Base-by-base conservation (phyloP, 2,329 filamentous ascomycete species). In the Curvularia sp. region DNA sequence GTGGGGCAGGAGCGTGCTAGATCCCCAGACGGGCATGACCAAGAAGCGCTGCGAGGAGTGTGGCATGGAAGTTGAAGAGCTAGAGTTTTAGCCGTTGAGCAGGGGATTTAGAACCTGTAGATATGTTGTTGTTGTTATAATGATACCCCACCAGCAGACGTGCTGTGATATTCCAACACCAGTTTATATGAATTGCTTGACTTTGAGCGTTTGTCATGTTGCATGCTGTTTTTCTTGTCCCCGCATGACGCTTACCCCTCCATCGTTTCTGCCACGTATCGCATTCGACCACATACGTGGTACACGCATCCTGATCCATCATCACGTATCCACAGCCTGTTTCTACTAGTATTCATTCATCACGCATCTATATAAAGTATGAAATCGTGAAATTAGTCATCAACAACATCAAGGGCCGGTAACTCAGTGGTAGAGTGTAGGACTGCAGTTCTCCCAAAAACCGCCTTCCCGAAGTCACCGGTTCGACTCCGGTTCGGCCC, bases 11-110 rank as follows among this genome's bases (percentile, higher is more conserved):
- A 76, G 82, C 12, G 80, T 87, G 9, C 80, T 86, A 59, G 83
- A 88, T 68, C 80, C 83, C 0, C 83, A 86, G 63, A 87, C 84
- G 13, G 94, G 93, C 0, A 86, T 90, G 82, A 91, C 86, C 39
- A 87, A 92, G 53, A 97, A 96, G 84, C 92, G 79, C 30, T 89
- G 87, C 70, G 80, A 84, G 12, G 85, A 86, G 60, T 89, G 87
- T 77, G 86, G 86, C 15, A 87, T 89, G 84, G 86, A 88, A 73
- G 84, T 89, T 46, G 86, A 89, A 69, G 87, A 89, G 73, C 64
- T 89, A 67, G 86, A 88, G 61, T 84, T 89, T 62, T 88, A 61
- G 42, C 4, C 25, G 7, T 27, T 27, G 3, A 4, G 32, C 10
- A 36, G 7, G 2, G 3, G n/a, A 3, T 32, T 36, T 36, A 1